Percentiles rank a stretch among this genome's conserved stretches.
Conservation (phyloP, 345 rosid species). For the Pugionium dolabratum region DNA sequence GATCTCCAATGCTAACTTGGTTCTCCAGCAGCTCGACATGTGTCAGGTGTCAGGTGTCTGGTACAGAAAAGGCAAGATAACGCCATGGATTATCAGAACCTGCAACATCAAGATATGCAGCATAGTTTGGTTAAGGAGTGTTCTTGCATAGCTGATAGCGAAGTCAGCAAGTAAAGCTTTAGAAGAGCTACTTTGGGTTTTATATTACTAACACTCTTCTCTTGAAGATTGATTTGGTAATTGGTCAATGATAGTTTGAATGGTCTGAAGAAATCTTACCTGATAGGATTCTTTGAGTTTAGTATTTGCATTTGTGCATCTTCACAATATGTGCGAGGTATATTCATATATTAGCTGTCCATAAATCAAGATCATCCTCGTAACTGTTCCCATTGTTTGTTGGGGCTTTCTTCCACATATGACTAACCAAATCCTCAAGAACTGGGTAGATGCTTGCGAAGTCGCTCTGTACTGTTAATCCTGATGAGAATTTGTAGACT, state of each 20-base stretch:
- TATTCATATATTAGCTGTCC: conserved; percentile 21
- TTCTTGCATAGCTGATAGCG: conserved; percentile 9
- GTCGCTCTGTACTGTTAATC: conserved; percentile 29
- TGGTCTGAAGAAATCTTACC: conserved; percentile 25
- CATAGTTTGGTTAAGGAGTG: conserved; percentile 13
- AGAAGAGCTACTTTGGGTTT: conserved; percentile 22
- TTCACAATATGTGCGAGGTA: conserved; percentile 14
- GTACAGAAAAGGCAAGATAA: conserved; percentile 1
- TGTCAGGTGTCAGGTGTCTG: background rate
- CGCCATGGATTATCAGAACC: conserved; percentile 10
- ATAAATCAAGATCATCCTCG: conserved; percentile 29
- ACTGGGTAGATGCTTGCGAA: conserved; percentile 32
- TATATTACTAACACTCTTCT: background rate
- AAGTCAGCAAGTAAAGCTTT: conserved; percentile 12
- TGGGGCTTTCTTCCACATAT: conserved; percentile 29
- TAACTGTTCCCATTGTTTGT: conserved; percentile 21
- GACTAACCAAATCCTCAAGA: conserved; percentile 34
- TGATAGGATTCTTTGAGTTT: background rate
- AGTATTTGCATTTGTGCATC: conserved; percentile 16
- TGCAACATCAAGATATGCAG: conserved; percentile 17
- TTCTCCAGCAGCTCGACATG: conserved; percentile 13
- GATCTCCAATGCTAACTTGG: conserved; percentile 14
- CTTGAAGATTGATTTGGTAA: conserved; percentile 7
- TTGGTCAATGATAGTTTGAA: conserved; percentile 23
- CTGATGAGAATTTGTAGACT: conserved; percentile 55